Evolutionary conservation across 2,329 filamentous ascomycete species (phyloP).

Genomic region (Chlorencoelia australis): DNA sequence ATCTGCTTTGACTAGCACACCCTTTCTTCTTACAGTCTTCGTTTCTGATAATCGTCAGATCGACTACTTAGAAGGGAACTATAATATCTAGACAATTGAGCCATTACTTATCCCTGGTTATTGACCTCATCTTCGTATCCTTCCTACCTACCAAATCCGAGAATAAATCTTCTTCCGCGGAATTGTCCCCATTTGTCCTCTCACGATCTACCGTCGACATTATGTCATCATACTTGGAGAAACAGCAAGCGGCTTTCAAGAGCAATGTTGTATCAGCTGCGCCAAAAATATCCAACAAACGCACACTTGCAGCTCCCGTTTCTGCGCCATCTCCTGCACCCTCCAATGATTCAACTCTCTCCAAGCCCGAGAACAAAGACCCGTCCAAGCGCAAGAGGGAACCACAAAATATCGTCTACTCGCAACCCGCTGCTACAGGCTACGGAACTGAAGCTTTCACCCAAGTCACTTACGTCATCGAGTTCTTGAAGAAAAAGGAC

Average conservation of each 20-base stretch:
- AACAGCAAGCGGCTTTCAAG: slow-evolving; percentile 52
- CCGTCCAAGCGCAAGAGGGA: slow-evolving; percentile 50
- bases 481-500: slow-evolving; percentile 67
- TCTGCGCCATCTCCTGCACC: slow-evolving; percentile 54
- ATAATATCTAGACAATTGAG: no score
- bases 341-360: slow-evolving; percentile 43
- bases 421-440: slow-evolving; percentile 66
- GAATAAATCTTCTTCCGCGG: no score
- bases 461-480: slow-evolving; percentile 77
- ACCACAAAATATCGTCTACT: slow-evolving; percentile 51
- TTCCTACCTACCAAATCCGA: no score
- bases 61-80: no score
- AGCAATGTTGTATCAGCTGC: slow-evolving; percentile 54
- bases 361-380: slow-evolving; percentile 47
- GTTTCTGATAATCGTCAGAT: no score
- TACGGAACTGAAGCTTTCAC: slow-evolving; percentile 76
- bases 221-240: slow-evolving; percentile 55
- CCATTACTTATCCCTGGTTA: no score
- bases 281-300: slow-evolving; percentile 46
- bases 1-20: no score
- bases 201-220: slow-evolving; percentile 19
- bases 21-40: no score
- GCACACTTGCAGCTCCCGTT: slow-evolving; percentile 37
- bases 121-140: no score
- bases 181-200: no score